Evolutionary conservation across 768 basidiomycete species (phyloP).

Genomic region (Tephrocybe rancida): DNA sequence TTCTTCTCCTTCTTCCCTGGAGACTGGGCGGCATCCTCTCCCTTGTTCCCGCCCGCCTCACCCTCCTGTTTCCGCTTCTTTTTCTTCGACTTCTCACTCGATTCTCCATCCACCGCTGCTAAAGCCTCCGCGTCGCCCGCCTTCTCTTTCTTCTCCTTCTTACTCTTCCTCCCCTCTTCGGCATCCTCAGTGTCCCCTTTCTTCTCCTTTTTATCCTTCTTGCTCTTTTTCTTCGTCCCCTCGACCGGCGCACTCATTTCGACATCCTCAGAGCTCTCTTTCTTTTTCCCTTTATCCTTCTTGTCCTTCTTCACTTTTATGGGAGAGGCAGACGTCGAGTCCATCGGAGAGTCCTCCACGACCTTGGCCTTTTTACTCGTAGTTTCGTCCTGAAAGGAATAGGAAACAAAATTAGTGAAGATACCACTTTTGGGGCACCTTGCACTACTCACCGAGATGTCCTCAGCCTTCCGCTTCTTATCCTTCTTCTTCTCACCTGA

Average conservation of each 20-base stretch:
- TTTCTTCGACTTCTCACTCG: conserved; percentile 15
- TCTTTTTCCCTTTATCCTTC: conserved; percentile 27
- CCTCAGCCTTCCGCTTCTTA: conserved; percentile 36
- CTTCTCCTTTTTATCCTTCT: conserved; percentile 20
- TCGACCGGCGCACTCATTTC: conserved; percentile 9
- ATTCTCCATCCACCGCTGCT: conserved; percentile 5
- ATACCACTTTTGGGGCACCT: too few relatives aligned
- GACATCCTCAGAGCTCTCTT: conserved; percentile 15
- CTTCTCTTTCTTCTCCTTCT: conserved; percentile 23
- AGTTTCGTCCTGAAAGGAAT: conserved; percentile 8
- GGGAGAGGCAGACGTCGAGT: conserved; percentile 14
- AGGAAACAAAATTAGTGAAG: neutral
- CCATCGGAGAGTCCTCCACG: conserved; percentile 11
- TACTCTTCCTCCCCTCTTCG: conserved; percentile 16
- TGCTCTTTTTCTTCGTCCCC: conserved; percentile 11
- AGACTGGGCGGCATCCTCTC: conserved; percentile 18
- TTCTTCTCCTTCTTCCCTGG: conserved; percentile 18
- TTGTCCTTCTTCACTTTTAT: conserved; percentile 32
- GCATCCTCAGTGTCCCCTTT: neutral
- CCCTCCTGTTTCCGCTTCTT: conserved; percentile 14
- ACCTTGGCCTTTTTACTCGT: conserved; percentile 33
- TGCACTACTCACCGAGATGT: conserved; percentile 21
- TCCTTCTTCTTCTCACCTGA: conserved; percentile 31
- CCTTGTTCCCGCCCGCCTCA: neutral
- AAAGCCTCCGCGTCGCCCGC: conserved; percentile 13